These are phyloP conservation scores for Trichaptum fuscoviolaceum DNA, from an alignment of 768 basidiomycete species.

Conservation along the genomic window DNA sequence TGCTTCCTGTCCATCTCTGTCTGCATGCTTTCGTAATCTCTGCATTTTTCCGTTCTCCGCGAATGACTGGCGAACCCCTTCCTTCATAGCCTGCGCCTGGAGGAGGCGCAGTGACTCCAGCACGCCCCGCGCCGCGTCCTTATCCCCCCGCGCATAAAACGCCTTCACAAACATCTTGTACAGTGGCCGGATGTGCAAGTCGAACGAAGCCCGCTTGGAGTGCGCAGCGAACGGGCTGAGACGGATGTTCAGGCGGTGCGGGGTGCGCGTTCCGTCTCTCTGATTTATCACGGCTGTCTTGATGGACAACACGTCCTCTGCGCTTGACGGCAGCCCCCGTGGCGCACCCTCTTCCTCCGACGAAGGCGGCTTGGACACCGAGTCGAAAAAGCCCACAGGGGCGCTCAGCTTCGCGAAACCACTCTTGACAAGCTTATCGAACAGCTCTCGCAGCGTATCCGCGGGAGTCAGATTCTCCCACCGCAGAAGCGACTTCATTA, in stretches of 20 bases:
- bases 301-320: not conserved
- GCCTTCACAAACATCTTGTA: conserved; percentile 71
- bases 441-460: conserved; percentile 45
- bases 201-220: conserved; percentile 43
- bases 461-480: conserved; percentile 43
- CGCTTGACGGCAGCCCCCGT: too few species aligned
- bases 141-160: conserved; percentile 52
- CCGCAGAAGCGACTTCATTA: conserved; percentile 54
- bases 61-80: conserved; percentile 23
- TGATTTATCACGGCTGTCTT: not conserved
- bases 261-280: not conserved
- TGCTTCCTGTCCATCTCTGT: not conserved
- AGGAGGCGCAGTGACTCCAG: conserved; percentile 24
- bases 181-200: conserved; percentile 58
- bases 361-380: conserved; percentile 2
- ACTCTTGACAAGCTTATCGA: conserved; percentile 54
- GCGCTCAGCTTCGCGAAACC: conserved; percentile 42
- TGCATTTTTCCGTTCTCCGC: not conserved
- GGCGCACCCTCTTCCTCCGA: not conserved
- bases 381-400: not conserved
- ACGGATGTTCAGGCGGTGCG: not conserved
- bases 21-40: not conserved
- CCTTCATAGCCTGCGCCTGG: conserved; percentile 38
- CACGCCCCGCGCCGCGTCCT: conserved; percentile 44
- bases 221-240: not conserved